Evolutionary conservation across 176 grass and related monocot genomes (phyloP).

Genomic region (Aegilops umbellulata): DNA sequence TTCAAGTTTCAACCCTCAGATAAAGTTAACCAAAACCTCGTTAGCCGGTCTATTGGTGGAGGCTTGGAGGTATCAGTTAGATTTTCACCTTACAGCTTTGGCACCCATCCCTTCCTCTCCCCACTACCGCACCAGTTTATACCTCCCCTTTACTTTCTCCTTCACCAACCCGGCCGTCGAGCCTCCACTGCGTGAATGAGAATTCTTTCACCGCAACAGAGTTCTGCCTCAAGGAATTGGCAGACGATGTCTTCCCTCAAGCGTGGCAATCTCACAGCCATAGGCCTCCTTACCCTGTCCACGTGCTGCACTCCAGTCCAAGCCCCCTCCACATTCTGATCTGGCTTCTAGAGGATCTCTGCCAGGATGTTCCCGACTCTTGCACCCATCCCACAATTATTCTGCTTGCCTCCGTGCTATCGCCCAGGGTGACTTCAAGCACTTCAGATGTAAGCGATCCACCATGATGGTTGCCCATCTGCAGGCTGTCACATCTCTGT

Average conservation of each 20-base stretch:
- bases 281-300: not conserved
- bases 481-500: not conserved
- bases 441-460: constrained; percentile 60
- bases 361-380: not conserved
- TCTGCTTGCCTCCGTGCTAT: constrained; percentile 24
- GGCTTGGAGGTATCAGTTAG: not conserved
- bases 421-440: constrained; percentile 66
- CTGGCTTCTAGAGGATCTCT: not conserved
- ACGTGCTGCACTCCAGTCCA: not conserved
- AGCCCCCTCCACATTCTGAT: not conserved
- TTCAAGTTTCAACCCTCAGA: not conserved
- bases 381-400: not conserved
- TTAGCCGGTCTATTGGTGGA: not conserved
- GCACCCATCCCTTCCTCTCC: not conserved
- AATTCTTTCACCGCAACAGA: not conserved
- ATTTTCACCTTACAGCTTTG: not conserved
- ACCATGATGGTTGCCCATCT: not conserved
- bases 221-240: not conserved
- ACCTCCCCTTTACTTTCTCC: not conserved
- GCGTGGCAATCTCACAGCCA: not conserved
- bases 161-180: not conserved
- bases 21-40: not conserved
- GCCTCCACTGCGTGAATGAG: not conserved
- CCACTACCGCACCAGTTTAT: not conserved
- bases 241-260: not conserved